phyloP scores from a whole-genome alignment of 129 eudicot species.

The Silybum marianum region DNA sequence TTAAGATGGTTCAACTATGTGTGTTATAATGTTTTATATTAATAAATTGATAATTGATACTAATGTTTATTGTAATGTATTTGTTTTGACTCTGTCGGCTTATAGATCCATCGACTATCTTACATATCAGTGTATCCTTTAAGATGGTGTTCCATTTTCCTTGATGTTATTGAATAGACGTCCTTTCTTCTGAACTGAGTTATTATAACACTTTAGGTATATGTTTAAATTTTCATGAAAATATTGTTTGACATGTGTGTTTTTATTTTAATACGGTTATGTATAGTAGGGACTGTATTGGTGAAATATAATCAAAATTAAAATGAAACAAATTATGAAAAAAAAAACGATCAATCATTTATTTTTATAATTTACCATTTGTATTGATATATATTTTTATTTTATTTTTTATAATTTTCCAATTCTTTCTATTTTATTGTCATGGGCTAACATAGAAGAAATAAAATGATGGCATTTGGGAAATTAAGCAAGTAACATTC shows the following conservation, averaged over 20 bases:
- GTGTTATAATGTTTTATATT: background rate
- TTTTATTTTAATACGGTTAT: too few relatives aligned
- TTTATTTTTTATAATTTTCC: too few relatives aligned
- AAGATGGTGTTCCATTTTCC: background rate
- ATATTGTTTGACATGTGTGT: background rate
- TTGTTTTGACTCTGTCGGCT: background rate
- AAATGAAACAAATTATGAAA: background rate
- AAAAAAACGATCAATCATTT: too few relatives aligned
- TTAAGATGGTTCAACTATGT: background rate
- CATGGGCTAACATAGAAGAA: background rate
- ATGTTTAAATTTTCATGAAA: background rate
- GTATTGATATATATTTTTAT: too few relatives aligned
- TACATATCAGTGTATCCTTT: too few relatives aligned
- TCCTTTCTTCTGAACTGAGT: background rate
- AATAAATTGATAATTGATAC: too few relatives aligned
- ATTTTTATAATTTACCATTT: too few relatives aligned
- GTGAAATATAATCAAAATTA: too few relatives aligned
- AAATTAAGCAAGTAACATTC: constrained; percentile 1
- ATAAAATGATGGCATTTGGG: background rate
- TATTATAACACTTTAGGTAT: background rate
- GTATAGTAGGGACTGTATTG: too few relatives aligned
- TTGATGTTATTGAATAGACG: background rate
- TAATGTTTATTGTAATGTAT: background rate
- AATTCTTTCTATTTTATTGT: too few relatives aligned
- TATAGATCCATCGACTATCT: background rate